Evolutionary conservation across 2,329 filamentous ascomycete species (phyloP).

Genomic region (Fusarium nisikadoi): DNA sequence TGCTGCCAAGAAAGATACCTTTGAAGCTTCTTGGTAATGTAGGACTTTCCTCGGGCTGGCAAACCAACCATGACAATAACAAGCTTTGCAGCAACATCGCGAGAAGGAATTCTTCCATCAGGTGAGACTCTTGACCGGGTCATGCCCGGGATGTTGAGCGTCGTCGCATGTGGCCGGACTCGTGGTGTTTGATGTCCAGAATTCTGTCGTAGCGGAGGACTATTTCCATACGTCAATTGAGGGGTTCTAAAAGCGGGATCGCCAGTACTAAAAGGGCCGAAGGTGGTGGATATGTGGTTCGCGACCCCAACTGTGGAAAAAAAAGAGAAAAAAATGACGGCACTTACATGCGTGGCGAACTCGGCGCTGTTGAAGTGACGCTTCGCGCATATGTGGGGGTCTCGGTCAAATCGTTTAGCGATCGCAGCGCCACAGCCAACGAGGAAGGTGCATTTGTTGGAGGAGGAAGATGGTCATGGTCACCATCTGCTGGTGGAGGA

Average conservation of each 20-base stretch:
- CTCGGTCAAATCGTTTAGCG: conserved; percentile 59
- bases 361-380: conserved; percentile 67
- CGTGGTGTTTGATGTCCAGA: conserved; percentile 82
- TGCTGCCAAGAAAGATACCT: conserved; percentile 97
- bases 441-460: conserved; percentile 44
- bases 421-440: conserved; percentile 55
- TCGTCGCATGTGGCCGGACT: conserved; percentile 85
- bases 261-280: conserved; percentile 39
- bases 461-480: conserved; percentile 42
- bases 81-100: conserved; percentile 95
- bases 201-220: conserved; percentile 75
- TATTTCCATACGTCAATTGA: conserved; percentile 50
- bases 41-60: conserved; percentile 95
- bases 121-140: conserved; percentile 95
- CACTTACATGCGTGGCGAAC: conserved; percentile 68
- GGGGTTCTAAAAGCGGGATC: conserved; percentile 28
- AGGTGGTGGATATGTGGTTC: conserved; percentile 35
- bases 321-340: conserved; percentile 16
- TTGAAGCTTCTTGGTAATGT: conserved; percentile 98
- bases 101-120: conserved; percentile 90
- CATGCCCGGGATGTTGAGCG: conserved; percentile 95
- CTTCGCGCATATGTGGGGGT: conserved; percentile 68
- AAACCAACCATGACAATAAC: conserved; percentile 99
- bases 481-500: conserved; percentile 51
- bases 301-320: conserved; percentile 26